Evolutionary conservation across 805 yeast species (phyloP), one percentile per base, ranked within the genome.

Genomic region (Maudiozyma bulderi): DNA sequence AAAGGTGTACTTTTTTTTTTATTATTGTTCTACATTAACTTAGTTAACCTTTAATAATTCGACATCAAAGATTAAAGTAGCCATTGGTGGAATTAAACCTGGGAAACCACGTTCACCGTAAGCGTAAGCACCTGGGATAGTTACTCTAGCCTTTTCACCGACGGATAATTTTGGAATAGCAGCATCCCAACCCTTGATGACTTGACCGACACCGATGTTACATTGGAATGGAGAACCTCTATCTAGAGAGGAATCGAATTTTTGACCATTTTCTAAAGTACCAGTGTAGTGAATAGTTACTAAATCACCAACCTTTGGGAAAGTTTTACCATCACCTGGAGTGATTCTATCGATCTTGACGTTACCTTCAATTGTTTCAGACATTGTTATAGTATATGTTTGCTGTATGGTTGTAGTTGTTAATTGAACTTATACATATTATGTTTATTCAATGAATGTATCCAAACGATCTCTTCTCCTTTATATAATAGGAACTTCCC

Each of bases 211-310:
- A 69, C 98, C 97, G 66, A 91, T 87, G 71, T 75, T 73, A 69
- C 95, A 85, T 70, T 87, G 91, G 82, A 91, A 91, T 57, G 98
- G 96, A 70, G 84, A 81, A 65, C 93, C 93, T 73, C 97, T 84
- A 76, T 88, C 95, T 60, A 89, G 78, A 49, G 97, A 89, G 47
- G 96, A 87, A 71, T 91, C 98, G 67, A 91, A 91, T 73, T 87
- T 87, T 75, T 86, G 88, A 62, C 98, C 98, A 70, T 86, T 86
- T 71, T 87, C 95, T 65, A 91, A 78, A 50, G 95, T 89, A 61
- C 98, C 98, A 47, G 86, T 84, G 80, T 91, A 91, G 74, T 91
- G 97, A 66, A 91, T 91, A 55, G 96, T 83, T 57, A 91, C 93
- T 56, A 75, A 72, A 73, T 90, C 96, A 60, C 97, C 97, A 40